Evolutionary conservation across 495 filamentous ascomycete species (phyloP), one percentile per base, ranked within the genome.

Genomic region (Penicillium coprophilum): DNA sequence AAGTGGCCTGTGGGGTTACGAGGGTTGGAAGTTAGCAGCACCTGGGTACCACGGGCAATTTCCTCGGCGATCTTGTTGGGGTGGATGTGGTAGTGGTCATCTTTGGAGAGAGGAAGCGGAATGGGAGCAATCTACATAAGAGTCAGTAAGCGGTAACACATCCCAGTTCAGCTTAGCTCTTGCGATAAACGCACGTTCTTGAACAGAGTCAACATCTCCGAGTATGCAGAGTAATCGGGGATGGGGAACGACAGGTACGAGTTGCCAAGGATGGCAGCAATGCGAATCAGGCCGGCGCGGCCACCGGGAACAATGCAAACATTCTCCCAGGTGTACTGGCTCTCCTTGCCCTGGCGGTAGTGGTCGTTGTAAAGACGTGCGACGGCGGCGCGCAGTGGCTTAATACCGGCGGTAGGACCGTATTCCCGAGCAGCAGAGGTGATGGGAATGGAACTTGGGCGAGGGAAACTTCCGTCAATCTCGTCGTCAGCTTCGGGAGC

Each of bases 221-320:
- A 96, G 77, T 97, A 97, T 17, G 90, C 91, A 2, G 81, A 86
- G 68, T 87, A 87, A 64, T 86, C 82, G 50, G 75, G 89, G 60
- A 95, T 90, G 62, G 91, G 92, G 79, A 92, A 95, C 27, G 87
- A 89, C 48, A 96, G 80, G 64, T 96, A 96, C 50, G 91, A 87
- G 65, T 96, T 96, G 61, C 91, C 91, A 61, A 97, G 71, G 12
- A 97, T 93, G 21, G 93, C 93, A 3, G 93, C 92, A 73, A 97
- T 96, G 46, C 93, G 83, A 59, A 97, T 96, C 75, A 97, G 76
- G 23, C 93, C 93, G 15, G 93, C 92, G 58, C 93, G 81, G 24
- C 93, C 93, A 71, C 93, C 93, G 39, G 93, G 93, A 4, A 97
- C 93, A 66, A 97, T 95, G 72, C 89, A 92, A n/a, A 97, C 93